Conservation (phyloP, 192 early-diverging fungal species). For the Coemansia sp. region DNA sequence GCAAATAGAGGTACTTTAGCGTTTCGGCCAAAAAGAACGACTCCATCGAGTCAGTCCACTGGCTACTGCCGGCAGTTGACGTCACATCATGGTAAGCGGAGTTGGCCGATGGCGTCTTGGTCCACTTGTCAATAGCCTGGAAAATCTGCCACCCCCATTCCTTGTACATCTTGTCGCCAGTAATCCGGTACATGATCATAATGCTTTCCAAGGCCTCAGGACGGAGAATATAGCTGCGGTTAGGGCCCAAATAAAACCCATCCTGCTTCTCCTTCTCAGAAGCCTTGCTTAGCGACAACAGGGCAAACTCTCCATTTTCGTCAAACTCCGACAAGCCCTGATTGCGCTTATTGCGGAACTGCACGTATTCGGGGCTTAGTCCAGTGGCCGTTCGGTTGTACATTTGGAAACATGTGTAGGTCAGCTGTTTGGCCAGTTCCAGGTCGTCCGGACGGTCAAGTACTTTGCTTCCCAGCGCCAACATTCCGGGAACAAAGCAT, state of each 20-base stretch:
- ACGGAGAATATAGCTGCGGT: constrained; percentile 53
- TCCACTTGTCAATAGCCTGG: constrained; percentile 75
- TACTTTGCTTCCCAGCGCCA: constrained; percentile 59
- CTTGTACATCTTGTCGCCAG: constrained; percentile 68
- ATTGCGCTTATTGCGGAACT: constrained; percentile 57
- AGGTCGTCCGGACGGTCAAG: constrained; percentile 52
- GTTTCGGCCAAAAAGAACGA: constrained; percentile 79
- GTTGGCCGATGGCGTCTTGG: constrained; percentile 65
- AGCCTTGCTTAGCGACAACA: constrained; percentile 12
- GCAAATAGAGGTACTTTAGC: constrained; percentile 88
- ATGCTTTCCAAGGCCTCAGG: constrained; percentile 90
- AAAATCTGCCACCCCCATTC: constrained; percentile 89
- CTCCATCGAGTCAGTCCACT: constrained; percentile 52
- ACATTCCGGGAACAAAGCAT: constrained; percentile 71
- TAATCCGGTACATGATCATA: constrained; percentile 82
- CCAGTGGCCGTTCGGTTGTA: constrained; percentile 76
- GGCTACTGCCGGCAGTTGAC: constrained; percentile 21
- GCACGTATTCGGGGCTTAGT: constrained; percentile 84
- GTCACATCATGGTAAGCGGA: constrained; percentile 55
- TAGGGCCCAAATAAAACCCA: constrained; percentile 39
- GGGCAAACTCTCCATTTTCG: constrained; percentile 30
- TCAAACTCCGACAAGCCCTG: constrained; percentile 21
- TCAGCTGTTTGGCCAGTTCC: constrained; percentile 47
- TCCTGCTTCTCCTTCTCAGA: constrained; percentile 19
- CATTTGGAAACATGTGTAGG: constrained; percentile 60